Base-by-base conservation (phyloP, 176 grass and related monocot species). In the Chloris gayana region DNA sequence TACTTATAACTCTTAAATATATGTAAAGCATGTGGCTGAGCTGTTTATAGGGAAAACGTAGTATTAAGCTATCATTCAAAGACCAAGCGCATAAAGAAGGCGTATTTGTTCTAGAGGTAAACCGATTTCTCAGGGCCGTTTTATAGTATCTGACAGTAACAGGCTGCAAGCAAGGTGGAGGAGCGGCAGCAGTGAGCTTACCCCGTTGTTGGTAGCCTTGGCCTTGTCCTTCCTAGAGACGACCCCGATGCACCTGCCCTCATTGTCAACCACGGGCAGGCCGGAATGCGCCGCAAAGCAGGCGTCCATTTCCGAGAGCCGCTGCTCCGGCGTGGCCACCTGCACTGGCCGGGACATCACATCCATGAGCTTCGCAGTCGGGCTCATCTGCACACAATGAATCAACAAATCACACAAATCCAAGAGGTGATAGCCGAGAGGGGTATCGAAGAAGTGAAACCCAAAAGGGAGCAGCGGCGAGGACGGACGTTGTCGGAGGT, bases 291-390 rank as follows among this genome's bases (percentile, higher is more conserved):
- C 33, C 15, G 74, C 86, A 37, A 97, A 91, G 80, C 86, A 78
- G 5, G 79, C 81, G 0, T 91, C 82, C 53, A 93, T 81, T 25
- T 97, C 87, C 30, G 75, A 78, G 46, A 97, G 78, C 18, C 9
- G 78, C 80, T 93, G 88, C 27, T 49, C 87, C 44, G 72, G 60
- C 67, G 34, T 82, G 50, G 82, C 91, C 37, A 83, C 79, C 80
- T 84, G 73, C 69, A 93, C 85, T 25, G 85, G 87, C 33, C 14
- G 88, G 67, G 89, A 97, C 91, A 93, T 93, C 15, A 91, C 91
- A 5, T 91, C 78, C 42, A 44, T 53, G 42, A 97, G 75, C 66
- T 42, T 63, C 32, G 91, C 83, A 67, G 57, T 79, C 14, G 91
- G 86, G 77, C 70, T 84, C 84, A 81, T 86, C 91, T 97, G 75